phyloP scores from a whole-genome alignment of 768 basidiomycete genomes.

The Russula earlei region DNA sequence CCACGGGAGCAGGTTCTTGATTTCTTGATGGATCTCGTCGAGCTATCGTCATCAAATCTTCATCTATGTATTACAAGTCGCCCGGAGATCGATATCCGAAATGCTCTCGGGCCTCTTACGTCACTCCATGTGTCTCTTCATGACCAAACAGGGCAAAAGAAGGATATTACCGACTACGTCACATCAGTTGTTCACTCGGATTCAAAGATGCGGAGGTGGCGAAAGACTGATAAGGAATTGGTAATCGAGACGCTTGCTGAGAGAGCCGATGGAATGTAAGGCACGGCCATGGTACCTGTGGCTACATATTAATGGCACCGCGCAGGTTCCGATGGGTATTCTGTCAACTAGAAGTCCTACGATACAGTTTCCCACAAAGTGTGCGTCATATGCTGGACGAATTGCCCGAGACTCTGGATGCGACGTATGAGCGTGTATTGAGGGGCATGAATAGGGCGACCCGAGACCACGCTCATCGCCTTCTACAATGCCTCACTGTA shows the following conservation, averaged over 20 bases:
- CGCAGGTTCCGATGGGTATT: not conserved
- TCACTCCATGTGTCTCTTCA: not conserved
- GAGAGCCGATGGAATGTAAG: not conserved
- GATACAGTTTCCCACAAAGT: not conserved
- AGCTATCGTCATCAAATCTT: not conserved
- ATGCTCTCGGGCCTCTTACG: not conserved
- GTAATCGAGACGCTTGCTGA: not conserved
- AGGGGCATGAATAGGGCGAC: not conserved
- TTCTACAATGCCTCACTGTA: not conserved
- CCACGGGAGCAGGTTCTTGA: not conserved
- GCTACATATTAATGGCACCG: no score
- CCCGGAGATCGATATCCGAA: not conserved
- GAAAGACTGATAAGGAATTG: not conserved
- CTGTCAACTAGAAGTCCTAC: not conserved
- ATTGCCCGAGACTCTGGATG: not conserved
- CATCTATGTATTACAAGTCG: not conserved
- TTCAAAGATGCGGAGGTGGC: not conserved
- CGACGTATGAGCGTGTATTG: not conserved
- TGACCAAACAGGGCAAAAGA: not conserved
- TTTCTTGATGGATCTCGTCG: not conserved
- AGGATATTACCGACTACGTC: not conserved
- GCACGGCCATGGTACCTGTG: fast-evolving
- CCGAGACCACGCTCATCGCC: not conserved
- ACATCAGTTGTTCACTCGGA: not conserved
- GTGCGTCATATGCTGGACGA: not conserved